Percentiles rank a stretch among this genome's conserved stretches.
Evolutionary conservation across 257 asterid species (phyloP).

Genomic region (Solanum clarkiae): DNA sequence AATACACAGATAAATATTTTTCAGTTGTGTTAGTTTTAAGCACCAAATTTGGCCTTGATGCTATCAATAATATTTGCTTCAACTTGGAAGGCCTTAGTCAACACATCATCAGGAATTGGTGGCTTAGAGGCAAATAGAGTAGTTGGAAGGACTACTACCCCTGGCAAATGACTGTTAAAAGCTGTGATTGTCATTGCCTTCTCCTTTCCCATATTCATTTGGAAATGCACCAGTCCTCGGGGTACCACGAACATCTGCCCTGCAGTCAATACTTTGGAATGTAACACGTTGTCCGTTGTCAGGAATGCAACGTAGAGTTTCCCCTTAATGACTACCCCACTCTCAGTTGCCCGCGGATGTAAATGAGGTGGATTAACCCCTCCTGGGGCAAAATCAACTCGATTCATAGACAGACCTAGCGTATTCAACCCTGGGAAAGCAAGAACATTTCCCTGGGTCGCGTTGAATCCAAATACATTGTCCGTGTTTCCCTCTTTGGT

Average conservation of each 20-base stretch:
- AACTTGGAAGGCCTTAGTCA: conserved; percentile 37
- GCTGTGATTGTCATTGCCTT: conserved; percentile 32
- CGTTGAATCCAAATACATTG: conserved; percentile 10
- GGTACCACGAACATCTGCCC: conserved; percentile 58
- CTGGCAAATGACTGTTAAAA: conserved; percentile 59
- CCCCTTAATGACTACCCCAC: conserved; percentile 34
- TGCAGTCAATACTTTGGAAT: conserved; percentile 17
- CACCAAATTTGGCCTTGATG: conserved; percentile 36
- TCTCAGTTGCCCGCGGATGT: conserved; percentile 52
- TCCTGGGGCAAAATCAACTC: conserved; percentile 30
- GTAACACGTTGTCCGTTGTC: conserved; percentile 19
- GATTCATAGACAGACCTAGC: conserved; percentile 45
- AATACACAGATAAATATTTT: not conserved
- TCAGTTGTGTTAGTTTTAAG: not conserved
- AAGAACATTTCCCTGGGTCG: conserved; percentile 16
- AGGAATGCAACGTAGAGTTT: conserved; percentile 38
- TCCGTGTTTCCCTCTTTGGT: conserved; percentile 14
- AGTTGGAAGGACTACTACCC: conserved; percentile 3
- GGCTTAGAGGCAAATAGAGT: conserved; percentile 42
- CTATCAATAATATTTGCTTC: conserved; percentile 19
- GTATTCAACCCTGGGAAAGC: conserved; percentile 55
- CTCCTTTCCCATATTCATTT: conserved; percentile 40
- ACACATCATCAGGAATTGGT: conserved; percentile 37
- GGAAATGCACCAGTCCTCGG: conserved; percentile 44
- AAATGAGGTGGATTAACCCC: conserved; percentile 47